These are phyloP conservation scores for Ceratobasidium sp. DNA, from an alignment of 1,284 basidiomycete species.

Conservation along the genomic window DNA sequence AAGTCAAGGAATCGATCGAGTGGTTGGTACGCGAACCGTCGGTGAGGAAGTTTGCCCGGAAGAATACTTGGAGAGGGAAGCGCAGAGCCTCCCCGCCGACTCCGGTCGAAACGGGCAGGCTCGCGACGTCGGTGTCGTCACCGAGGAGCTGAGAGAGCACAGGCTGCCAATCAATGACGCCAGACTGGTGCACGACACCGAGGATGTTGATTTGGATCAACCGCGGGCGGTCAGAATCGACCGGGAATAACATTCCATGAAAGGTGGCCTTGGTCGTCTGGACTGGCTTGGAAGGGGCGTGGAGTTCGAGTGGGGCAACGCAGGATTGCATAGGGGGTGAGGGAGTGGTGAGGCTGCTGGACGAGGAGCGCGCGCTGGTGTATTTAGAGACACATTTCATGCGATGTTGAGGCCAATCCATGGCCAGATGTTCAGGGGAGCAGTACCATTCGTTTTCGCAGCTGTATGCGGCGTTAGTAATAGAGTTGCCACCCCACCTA, in stretches of 20 bases:
- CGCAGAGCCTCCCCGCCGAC: conserved; percentile 46
- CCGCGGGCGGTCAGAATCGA: conserved; percentile 66
- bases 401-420: conserved; percentile 33
- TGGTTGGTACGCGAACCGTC: conserved; percentile 43
- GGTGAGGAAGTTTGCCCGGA: conserved; percentile 46
- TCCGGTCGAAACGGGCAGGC: conserved; percentile 42
- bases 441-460: conserved; percentile 61
- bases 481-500: background rate
- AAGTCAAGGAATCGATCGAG: conserved; percentile 34
- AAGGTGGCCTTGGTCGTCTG: conserved; percentile 56
- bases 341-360: conserved; percentile 16
- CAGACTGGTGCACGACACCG: conserved; percentile 32
- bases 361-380: conserved; percentile 12
- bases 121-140: conserved; percentile 24
- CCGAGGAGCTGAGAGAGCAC: conserved; percentile 34
- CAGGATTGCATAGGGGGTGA: conserved; percentile 39
- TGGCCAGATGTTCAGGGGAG: conserved; percentile 48
- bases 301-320: conserved; percentile 14
- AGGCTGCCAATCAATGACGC: conserved; percentile 40
- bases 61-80: conserved; percentile 47
- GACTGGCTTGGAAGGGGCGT: conserved; percentile 23
- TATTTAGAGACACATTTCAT: conserved; percentile 18
- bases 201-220: conserved; percentile 41
- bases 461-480: background rate
- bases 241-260: conserved; percentile 72